Base-by-base conservation (phyloP, 805 yeast genomes). In the Isabelozyma heimii region DNA sequence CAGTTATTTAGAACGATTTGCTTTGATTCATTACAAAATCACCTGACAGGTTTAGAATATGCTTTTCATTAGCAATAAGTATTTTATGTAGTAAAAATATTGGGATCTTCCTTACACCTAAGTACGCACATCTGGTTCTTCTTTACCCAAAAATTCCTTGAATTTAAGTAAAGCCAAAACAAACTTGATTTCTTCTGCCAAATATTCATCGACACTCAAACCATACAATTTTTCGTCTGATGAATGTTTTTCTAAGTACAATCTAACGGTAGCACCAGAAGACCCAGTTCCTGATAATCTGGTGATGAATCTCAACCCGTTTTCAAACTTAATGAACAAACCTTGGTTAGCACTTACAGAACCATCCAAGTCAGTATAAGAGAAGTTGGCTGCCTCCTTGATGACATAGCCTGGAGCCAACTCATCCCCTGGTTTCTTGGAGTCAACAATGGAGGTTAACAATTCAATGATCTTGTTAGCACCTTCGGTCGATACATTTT, bases 231-330 rank as follows among this genome's bases (percentile, higher is more conserved):
- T 53, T 45, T 68, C 60, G 61, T 89, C 94, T 43, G 67, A 58
- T 24, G 88, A 82, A 72, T 87, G 90, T 68, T 85, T 86, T 70
- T 92, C 98, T 63, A 92, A 73, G 72, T 92, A 92, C 57, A 92
- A 77, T 69, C 99, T 83, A 51, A 94, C 91, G 5, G 99, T 92
- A 16, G 99, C 98, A 44, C 99, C 99, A 1, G 96, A 85, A 1
- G 97, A 91, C 13, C 99, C 99, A 2, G 99, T 92, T 48, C 99
- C 99, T 0, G 97, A 90, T 55, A 94, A 77, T 69, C 99, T 85
- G 47, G 90, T 87, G 37, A 94, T 88, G 46, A 91, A 82, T 66
- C 97, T 82, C 51, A 88, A 79, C 5, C 97, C 97, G 59, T 84
- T 84, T 44, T 80, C 81, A 53, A 91, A 80, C 69, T 87, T 91